Conservation (phyloP, 1,284 basidiomycete species). For the Leccinum angustisporum region DNA sequence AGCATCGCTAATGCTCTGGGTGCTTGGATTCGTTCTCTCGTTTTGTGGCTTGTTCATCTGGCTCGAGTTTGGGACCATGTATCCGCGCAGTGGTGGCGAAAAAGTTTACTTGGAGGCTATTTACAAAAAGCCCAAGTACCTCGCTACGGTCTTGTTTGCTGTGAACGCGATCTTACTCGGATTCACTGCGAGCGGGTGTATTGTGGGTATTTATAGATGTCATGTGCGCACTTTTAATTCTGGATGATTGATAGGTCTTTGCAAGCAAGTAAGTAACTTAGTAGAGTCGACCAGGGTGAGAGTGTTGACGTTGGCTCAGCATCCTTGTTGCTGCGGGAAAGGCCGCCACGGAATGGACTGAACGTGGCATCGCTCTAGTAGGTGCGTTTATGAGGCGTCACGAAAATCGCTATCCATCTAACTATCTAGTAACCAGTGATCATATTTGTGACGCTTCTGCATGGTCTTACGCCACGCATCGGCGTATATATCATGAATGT, state of each 20-base stretch:
- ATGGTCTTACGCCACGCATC: slow-evolving; percentile 44
- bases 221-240: not conserved
- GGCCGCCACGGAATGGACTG: slow-evolving; percentile 45
- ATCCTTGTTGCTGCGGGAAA: slow-evolving; percentile 49
- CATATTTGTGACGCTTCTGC: slow-evolving; percentile 44
- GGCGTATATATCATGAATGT: slow-evolving; percentile 54
- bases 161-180: slow-evolving; percentile 49
- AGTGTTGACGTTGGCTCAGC: slow-evolving; percentile 28
- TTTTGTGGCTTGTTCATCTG: slow-evolving; percentile 55
- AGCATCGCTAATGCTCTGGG: slow-evolving; percentile 56
- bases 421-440: slow-evolving; percentile 35
- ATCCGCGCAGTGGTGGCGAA: slow-evolving; percentile 55
- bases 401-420: not conserved
- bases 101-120: slow-evolving; percentile 55
- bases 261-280: slow-evolving; percentile 38
- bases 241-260: slow-evolving; percentile 29
- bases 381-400: slow-evolving; percentile 33
- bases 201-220: slow-evolving; percentile 38
- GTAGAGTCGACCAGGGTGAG: rapidly evolving
- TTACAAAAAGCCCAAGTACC: slow-evolving; percentile 45
- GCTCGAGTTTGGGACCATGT: slow-evolving; percentile 57
- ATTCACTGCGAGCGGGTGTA: slow-evolving; percentile 57
- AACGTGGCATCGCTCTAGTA: slow-evolving; percentile 57
- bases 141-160: slow-evolving; percentile 50
- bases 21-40: slow-evolving; percentile 52